Evolutionary conservation across 345 rosid genomes (phyloP).

Genomic region (Cardamine resedifolia): DNA sequence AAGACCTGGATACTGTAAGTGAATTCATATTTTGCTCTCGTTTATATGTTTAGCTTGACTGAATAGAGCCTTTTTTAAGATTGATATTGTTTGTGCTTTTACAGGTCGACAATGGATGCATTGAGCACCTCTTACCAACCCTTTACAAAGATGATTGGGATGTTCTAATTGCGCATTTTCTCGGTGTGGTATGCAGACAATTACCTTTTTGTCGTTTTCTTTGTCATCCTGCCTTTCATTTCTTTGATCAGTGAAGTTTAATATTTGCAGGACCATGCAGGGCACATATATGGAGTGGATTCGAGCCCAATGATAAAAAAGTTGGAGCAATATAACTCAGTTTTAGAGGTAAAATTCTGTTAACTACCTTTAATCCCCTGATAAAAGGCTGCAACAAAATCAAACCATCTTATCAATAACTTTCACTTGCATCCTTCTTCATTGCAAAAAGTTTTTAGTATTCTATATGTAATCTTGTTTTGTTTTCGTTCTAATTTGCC

Average conservation of each 20-base stretch:
- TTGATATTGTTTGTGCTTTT: neutral
- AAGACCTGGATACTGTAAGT: conserved; percentile 85
- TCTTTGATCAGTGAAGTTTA: conserved; percentile 17
- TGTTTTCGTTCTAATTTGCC: neutral
- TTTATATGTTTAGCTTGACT: neutral
- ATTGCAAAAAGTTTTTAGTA: neutral
- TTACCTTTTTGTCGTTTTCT: conserved; percentile 7
- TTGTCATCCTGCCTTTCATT: conserved; percentile 6
- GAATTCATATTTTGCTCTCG: neutral
- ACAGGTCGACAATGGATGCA: conserved; percentile 95
- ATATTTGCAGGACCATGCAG: conserved; percentile 82
- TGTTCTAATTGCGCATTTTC: conserved; percentile 95
- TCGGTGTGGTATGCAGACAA: conserved; percentile 72
- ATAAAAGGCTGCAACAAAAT: neutral
- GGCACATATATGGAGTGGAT: conserved; percentile 90
- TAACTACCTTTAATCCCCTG: neutral
- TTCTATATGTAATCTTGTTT: conserved; percentile 18
- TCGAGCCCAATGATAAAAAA: conserved; percentile 80
- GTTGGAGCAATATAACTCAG: conserved; percentile 76
- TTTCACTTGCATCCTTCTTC: conserved; percentile 1
- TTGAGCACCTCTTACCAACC: conserved; percentile 71
- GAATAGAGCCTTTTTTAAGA: neutral
- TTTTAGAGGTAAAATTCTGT: conserved; percentile 66
- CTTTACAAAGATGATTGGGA: conserved; percentile 84
- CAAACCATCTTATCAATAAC: neutral